These are phyloP conservation scores for Teunomyces gatunensis DNA, from an alignment of 805 yeast species.

Conservation along the genomic window DNA sequence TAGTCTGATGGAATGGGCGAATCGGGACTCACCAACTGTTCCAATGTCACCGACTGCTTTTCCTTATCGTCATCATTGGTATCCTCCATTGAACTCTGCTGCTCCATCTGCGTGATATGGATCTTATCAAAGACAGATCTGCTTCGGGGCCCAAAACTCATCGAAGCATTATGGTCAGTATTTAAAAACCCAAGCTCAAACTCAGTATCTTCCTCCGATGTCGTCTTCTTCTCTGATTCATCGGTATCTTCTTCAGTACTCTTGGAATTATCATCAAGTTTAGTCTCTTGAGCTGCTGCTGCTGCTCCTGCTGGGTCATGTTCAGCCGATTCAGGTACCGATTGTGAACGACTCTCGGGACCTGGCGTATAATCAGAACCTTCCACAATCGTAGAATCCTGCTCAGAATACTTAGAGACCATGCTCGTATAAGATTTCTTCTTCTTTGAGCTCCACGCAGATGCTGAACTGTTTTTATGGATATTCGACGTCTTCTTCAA, in stretches of 20 bases:
- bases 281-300: not conserved
- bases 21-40: constrained; percentile 53
- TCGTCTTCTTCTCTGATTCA: constrained; percentile 21
- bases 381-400: constrained; percentile 2
- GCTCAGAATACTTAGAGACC: not conserved
- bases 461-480: constrained; percentile 20
- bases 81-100: constrained; percentile 10
- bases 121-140: constrained; percentile 37
- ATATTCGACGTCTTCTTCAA: constrained; percentile 45
- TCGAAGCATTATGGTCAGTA: constrained; percentile 14
- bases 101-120: not conserved
- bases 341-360: not conserved
- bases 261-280: not conserved
- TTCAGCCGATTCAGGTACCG: not conserved
- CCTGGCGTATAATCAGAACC: constrained; percentile 4
- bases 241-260: constrained; percentile 20
- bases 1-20: constrained; percentile 55
- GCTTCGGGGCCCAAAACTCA: constrained; percentile 1
- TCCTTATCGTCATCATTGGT: constrained; percentile 19
- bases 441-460: constrained; percentile 17
- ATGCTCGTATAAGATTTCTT: constrained; percentile 12
- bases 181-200: constrained; percentile 31
- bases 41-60: constrained; percentile 43
- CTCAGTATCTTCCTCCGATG: constrained; percentile 28
- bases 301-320: not conserved